phyloP scores from a whole-genome alignment of 768 basidiomycete genomes.

The Boletus subcaerulescens region DNA sequence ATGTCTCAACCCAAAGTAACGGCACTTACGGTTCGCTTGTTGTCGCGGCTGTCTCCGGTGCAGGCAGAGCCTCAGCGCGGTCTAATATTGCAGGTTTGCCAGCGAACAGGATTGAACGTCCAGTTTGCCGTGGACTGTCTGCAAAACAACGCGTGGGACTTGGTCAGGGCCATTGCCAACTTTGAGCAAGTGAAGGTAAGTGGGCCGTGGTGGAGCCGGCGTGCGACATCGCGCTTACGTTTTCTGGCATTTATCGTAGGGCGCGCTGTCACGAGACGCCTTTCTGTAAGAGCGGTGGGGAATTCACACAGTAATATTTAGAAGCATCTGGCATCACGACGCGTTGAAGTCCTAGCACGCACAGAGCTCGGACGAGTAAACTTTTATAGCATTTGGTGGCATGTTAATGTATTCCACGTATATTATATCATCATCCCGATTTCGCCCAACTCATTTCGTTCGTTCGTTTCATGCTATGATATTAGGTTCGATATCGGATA shows the following conservation, averaged over 20 bases:
- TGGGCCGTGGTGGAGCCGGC: constrained; percentile 10
- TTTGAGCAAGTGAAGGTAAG: constrained; percentile 87
- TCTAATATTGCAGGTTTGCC: constrained; percentile 66
- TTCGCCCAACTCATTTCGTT: constrained; percentile 19
- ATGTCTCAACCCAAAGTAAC: constrained; percentile 7
- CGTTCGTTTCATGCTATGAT: constrained; percentile 17
- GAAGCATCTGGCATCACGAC: constrained; percentile 2
- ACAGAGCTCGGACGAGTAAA: background rate
- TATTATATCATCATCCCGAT: constrained; percentile 22
- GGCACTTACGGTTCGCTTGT: constrained; percentile 3
- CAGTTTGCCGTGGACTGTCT: constrained; percentile 84
- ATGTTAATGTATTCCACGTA: constrained; percentile 27
- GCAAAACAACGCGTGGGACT: constrained; percentile 80
- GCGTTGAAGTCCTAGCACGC: background rate
- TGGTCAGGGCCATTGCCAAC: constrained; percentile 74
- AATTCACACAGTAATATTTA: constrained; percentile 18
- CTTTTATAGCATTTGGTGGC: background rate
- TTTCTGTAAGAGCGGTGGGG: constrained; percentile 41
- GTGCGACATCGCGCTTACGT: constrained; percentile 25
- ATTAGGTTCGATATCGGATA: constrained; percentile 20
- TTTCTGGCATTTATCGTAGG: constrained; percentile 32
- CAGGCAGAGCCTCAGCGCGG: constrained; percentile 71
- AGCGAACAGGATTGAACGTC: constrained; percentile 74
- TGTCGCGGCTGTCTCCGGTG: constrained; percentile 8
- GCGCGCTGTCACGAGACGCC: constrained; percentile 51